These are phyloP conservation scores for Ceratobasidium sp. DNA, from an alignment of 1,284 basidiomycete species.

Conservation along the genomic window DNA sequence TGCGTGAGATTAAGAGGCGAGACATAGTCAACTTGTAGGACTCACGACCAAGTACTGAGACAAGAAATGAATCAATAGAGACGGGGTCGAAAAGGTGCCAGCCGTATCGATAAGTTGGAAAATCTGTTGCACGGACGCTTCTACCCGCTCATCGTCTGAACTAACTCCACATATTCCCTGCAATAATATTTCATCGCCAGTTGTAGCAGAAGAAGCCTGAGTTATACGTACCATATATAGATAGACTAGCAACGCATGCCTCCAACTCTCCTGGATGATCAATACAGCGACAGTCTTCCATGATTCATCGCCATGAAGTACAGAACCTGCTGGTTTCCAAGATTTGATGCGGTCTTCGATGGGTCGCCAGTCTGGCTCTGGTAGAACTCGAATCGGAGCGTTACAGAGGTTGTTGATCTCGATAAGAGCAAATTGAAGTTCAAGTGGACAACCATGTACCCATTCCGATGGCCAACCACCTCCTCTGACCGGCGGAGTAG, in stretches of 20 bases:
- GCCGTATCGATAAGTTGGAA: background rate
- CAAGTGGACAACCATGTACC: background rate
- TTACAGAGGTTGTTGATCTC: slow-evolving; percentile 4
- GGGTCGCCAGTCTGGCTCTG: background rate
- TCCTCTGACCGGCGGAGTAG: background rate
- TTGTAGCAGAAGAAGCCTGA: too few species aligned
- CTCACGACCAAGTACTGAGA: slow-evolving; percentile 19
- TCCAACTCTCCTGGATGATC: slow-evolving; percentile 20
- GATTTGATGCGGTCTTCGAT: slow-evolving; percentile 8
- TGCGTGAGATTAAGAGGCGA: background rate
- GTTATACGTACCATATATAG: slow-evolving; percentile 29
- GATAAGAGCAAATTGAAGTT: background rate
- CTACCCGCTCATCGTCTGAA: slow-evolving; percentile 1
- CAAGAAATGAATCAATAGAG: background rate
- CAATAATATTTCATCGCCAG: too few species aligned
- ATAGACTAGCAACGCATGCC: slow-evolving; percentile 12
- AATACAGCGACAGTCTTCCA: background rate
- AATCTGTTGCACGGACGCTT: slow-evolving; percentile 9
- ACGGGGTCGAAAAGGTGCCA: background rate
- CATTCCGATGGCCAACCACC: background rate
- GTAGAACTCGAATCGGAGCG: background rate
- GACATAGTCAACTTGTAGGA: too few species aligned
- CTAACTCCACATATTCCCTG: background rate
- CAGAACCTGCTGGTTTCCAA: background rate
- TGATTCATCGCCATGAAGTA: background rate